phyloP scores from a whole-genome alignment of 2,329 filamentous ascomycete species.

The Pestalotiopsis sp. region DNA sequence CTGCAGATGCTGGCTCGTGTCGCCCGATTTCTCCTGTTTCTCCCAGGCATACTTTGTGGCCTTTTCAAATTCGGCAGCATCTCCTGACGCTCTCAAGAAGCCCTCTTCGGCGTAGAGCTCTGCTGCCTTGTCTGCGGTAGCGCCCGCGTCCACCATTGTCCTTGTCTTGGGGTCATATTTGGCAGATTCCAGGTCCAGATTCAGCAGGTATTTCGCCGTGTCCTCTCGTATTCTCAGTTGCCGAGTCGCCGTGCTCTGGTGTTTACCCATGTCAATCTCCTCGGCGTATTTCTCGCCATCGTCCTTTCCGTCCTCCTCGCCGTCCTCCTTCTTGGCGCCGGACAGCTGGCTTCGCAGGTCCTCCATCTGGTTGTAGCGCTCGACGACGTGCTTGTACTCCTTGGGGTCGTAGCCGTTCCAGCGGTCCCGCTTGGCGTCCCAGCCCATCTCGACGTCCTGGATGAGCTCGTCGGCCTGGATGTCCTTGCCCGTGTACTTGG shows the following conservation, averaged over 20 bases:
- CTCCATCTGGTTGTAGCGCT: slow-evolving; percentile 87
- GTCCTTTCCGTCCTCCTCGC: slow-evolving; percentile 53
- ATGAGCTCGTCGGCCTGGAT: slow-evolving; percentile 91
- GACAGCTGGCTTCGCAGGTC: slow-evolving; percentile 62
- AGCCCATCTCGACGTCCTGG: slow-evolving; percentile 84
- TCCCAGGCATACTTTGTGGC: slow-evolving; percentile 95
- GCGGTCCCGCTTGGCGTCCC: slow-evolving; percentile 96
- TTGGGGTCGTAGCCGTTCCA: slow-evolving; percentile 97
- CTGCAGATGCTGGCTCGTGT: slow-evolving; percentile 85
- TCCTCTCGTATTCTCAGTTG: slow-evolving; percentile 94
- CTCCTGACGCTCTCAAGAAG: slow-evolving; percentile 85
- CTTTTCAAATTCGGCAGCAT: slow-evolving; percentile 89
- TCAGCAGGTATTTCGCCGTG: slow-evolving; percentile 94
- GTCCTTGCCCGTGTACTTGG: slow-evolving; percentile 88
- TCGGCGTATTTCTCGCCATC: slow-evolving; percentile 82
- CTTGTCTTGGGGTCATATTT: slow-evolving; percentile 98
- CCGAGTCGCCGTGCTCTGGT: slow-evolving; percentile 87
- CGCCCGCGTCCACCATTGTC: slow-evolving; percentile 84
- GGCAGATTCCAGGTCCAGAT: slow-evolving; percentile 92
- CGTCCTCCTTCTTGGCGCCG: slow-evolving; percentile 51
- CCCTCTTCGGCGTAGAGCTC: slow-evolving; percentile 90
- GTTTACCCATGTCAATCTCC: slow-evolving; percentile 93
- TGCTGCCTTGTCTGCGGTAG: slow-evolving; percentile 77
- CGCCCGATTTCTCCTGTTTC: slow-evolving; percentile 79
- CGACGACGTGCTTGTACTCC: slow-evolving; percentile 84